A percentile compares a stretch with the other conserved stretches of the same genome.
Evolutionary conservation across 257 asterid species (phyloP).

Genomic region (Ajuga chamaepitys): DNA sequence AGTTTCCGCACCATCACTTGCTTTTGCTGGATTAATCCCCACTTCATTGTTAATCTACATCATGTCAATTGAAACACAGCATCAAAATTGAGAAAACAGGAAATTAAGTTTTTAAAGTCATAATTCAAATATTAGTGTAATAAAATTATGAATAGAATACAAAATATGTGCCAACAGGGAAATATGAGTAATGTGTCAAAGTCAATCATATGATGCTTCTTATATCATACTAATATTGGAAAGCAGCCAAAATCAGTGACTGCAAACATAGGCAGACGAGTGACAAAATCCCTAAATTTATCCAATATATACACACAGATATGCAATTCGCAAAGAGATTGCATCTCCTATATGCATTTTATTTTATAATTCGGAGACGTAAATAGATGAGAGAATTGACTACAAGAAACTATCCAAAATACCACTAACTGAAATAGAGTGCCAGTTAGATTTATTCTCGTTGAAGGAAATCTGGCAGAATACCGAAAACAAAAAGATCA

Average conservation of each 20-base stretch:
- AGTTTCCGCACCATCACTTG: constrained; percentile 4
- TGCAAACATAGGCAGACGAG: neutral
- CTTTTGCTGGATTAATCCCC: constrained; percentile 14
- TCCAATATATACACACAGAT: too few species aligned
- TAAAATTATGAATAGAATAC: neutral
- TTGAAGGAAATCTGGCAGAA: neutral
- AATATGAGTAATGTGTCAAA: neutral
- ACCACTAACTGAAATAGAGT: neutral
- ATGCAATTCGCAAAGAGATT: too few species aligned
- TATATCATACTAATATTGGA: neutral
- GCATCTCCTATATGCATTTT: neutral
- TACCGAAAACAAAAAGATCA: neutral
- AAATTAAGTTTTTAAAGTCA: neutral
- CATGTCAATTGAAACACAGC: constrained; percentile 2
- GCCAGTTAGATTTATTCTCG: neutral
- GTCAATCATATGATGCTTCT: neutral
- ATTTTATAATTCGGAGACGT: neutral
- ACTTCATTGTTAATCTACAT: constrained; percentile 22
- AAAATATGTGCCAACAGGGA: neutral
- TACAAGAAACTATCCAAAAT: neutral
- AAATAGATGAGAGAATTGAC: neutral
- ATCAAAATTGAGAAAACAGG: constrained; percentile 1
- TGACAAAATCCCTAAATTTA: too few species aligned
- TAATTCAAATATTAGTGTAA: neutral
- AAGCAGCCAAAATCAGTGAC: neutral